phyloP scores from a whole-genome alignment of 306 rosid species.

The Vigna mungo region DNA sequence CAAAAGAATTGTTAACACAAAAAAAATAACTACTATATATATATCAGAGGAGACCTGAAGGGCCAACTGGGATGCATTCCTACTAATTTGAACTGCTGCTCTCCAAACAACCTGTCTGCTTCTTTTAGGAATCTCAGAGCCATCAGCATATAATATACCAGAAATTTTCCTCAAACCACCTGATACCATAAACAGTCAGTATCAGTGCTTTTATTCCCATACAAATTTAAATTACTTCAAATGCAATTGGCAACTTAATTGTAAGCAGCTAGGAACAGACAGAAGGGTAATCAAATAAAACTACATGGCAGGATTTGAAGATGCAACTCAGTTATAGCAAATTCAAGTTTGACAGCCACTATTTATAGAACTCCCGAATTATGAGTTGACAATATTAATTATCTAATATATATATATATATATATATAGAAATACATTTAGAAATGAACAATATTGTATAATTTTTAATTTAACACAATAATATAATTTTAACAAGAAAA shows the following conservation, averaged over 20 bases:
- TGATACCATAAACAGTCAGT: slow-evolving; percentile 49
- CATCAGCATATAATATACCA: slow-evolving; percentile 72
- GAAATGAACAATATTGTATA: background rate
- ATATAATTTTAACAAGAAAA: background rate
- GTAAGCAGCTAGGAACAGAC: background rate
- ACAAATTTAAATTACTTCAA: slow-evolving; percentile 24
- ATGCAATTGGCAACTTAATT: slow-evolving; percentile 2
- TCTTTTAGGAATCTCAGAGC: slow-evolving; percentile 82
- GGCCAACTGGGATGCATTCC: slow-evolving; percentile 80
- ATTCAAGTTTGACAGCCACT: background rate
- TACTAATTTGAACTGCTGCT: slow-evolving; percentile 85
- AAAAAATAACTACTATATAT: background rate
- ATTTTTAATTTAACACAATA: background rate
- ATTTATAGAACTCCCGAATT: background rate
- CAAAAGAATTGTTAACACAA: background rate
- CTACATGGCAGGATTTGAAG: background rate
- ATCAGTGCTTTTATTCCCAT: slow-evolving; percentile 10
- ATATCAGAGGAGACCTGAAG: slow-evolving; percentile 66
- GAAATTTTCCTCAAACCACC: slow-evolving; percentile 79
- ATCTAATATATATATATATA: background rate
- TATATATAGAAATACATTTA: background rate
- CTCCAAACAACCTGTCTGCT: slow-evolving; percentile 87
- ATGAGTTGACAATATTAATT: background rate
- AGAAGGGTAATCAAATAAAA: background rate
- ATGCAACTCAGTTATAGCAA: slow-evolving; percentile 3